Conservation (phyloP, 2,329 filamentous ascomycete genomes). For the Pezicula carpinea region DNA sequence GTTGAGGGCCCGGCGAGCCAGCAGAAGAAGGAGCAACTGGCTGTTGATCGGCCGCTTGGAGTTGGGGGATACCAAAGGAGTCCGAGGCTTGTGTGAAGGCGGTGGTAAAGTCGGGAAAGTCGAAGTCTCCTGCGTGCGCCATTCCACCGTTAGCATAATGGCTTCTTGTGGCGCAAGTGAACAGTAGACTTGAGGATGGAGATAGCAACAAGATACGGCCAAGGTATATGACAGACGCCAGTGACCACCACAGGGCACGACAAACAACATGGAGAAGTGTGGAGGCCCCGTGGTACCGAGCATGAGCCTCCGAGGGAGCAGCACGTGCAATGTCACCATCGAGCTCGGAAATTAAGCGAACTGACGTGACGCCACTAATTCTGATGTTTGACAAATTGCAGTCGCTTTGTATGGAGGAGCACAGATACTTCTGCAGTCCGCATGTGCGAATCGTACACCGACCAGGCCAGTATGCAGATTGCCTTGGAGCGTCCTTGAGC, state of each 20-base stretch:
- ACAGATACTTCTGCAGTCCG: too few species aligned
- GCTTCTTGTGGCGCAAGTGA: conserved; percentile 3
- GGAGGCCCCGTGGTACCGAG: background rate
- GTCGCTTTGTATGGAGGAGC: too few species aligned
- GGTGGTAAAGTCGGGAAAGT: conserved; percentile 26
- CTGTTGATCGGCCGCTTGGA: conserved; percentile 15
- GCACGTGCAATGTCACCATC: conserved; percentile 26
- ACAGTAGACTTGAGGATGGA: conserved; percentile 4
- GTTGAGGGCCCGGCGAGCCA: conserved; percentile 14
- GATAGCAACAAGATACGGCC: conserved; percentile 1
- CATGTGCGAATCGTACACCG: too few species aligned
- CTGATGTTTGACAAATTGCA: background rate
- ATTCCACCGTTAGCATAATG: conserved; percentile 25
- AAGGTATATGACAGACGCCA: background rate
- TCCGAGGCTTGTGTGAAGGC: conserved; percentile 19
- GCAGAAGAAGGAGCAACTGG: conserved; percentile 14
- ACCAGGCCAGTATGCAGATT: too few species aligned
- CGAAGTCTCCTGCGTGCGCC: conserved; percentile 25
- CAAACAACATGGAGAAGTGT: background rate
- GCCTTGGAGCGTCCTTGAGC: too few species aligned
- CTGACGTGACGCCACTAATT: background rate
- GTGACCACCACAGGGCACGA: background rate
- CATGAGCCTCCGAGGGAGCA: background rate
- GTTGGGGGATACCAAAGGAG: conserved; percentile 6
- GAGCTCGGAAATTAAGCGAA: background rate